phyloP scores from a whole-genome alignment of 768 basidiomycete genomes.

The Termitomyces titanicus region DNA sequence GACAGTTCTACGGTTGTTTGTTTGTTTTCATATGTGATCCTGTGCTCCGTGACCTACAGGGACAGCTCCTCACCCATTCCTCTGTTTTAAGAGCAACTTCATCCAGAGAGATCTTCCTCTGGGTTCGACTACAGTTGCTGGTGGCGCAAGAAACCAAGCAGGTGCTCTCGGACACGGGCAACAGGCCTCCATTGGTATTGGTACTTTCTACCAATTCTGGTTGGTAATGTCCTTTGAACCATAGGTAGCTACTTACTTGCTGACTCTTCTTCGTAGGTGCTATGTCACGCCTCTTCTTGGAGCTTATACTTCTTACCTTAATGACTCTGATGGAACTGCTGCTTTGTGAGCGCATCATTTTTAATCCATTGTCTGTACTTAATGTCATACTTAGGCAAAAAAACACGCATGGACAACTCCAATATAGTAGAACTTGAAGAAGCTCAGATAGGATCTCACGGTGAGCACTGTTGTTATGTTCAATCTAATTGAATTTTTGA shows the following conservation, averaged over 20 bases:
- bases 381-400: too few species aligned
- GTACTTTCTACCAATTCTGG: slow-evolving; percentile 72
- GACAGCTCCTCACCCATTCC: neutral
- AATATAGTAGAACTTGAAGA: too few species aligned
- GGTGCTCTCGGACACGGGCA: slow-evolving; percentile 69
- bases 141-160: slow-evolving; percentile 47
- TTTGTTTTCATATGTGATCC: slow-evolving; percentile 43
- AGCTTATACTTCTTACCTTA: slow-evolving; percentile 67
- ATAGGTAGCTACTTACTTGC: neutral
- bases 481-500: too few species aligned
- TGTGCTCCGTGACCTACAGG: neutral
- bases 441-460: too few species aligned
- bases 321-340: neutral
- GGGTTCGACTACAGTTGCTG: slow-evolving; percentile 64
- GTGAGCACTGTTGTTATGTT: too few species aligned
- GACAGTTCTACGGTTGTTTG: slow-evolving; percentile 40
- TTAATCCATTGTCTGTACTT: neutral
- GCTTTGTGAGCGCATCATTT: neutral
- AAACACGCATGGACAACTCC: too few species aligned
- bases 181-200: slow-evolving; percentile 68
- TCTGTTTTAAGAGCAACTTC: slow-evolving; percentile 60
- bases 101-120: slow-evolving; percentile 67
- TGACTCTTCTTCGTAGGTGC: slow-evolving; percentile 37
- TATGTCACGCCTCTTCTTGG: slow-evolving; percentile 66
- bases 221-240: slow-evolving; percentile 18